Percentiles rank a stretch among this genome's conserved stretches.
Evolutionary conservation across 129 eudicot species (phyloP).

Genomic region (Saposhnikovia divaricata): DNA sequence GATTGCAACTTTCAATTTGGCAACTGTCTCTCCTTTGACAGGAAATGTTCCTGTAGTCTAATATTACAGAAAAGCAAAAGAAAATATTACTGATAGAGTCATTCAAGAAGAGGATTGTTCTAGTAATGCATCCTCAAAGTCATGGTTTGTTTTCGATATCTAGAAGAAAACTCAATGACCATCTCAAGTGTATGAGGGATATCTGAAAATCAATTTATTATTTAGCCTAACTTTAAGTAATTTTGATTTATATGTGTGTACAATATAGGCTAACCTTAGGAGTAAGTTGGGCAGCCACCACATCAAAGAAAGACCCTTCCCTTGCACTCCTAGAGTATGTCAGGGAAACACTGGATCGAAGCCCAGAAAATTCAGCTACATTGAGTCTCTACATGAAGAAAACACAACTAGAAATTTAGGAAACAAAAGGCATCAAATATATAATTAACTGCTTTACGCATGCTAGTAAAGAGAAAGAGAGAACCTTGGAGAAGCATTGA

Average conservation of each 20-base stretch:
- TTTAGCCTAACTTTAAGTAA: neutral
- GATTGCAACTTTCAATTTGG: conserved; percentile 94
- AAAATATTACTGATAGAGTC: neutral
- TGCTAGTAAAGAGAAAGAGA: neutral
- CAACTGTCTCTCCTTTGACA: conserved; percentile 56
- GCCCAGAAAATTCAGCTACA: conserved; percentile 74
- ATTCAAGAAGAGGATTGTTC: neutral
- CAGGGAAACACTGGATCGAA: conserved; percentile 55
- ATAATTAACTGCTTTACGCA: neutral
- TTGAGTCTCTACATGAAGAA: conserved; percentile 47
- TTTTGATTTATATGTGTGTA: neutral
- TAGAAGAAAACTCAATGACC: neutral
- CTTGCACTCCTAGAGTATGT: conserved; percentile 45
- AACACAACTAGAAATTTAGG: neutral
- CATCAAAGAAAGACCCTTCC: conserved; percentile 66
- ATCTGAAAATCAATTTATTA: neutral
- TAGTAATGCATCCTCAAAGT: neutral
- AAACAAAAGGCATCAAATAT: neutral
- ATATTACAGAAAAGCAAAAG: neutral
- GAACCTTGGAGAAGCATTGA: conserved; percentile 72
- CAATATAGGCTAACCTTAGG: conserved; percentile 39
- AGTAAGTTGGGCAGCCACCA: conserved; percentile 63
- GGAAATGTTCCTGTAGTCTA: conserved; percentile 49
- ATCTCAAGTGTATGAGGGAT: neutral
- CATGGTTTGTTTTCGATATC: neutral